phyloP scores from a whole-genome alignment of 1,139 yeast genomes.

The Blastobotrys serpentis region DNA sequence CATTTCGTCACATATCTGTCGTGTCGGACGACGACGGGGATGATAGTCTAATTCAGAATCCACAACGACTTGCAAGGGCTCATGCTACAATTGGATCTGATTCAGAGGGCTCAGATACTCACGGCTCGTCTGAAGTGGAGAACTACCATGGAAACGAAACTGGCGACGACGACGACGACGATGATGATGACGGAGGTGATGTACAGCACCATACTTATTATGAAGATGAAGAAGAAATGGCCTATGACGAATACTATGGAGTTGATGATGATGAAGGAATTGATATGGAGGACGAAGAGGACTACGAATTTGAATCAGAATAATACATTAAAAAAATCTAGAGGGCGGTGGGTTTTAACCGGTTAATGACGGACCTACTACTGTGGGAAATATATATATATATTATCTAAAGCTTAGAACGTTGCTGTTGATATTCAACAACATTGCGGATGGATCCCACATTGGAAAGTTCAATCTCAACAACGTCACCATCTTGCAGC shows the following conservation, averaged over 20 bases:
- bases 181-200: neutral
- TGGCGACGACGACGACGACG: conserved; percentile 13
- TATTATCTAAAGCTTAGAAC: conserved; percentile 6
- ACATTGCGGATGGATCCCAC: conserved; percentile 48
- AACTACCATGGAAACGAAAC: neutral
- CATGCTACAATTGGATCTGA: neutral
- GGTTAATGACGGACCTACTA: neutral
- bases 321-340: neutral
- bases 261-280: neutral
- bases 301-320: neutral
- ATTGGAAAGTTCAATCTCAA: conserved; percentile 44
- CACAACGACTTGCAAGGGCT: neutral
- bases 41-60: neutral
- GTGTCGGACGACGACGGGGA: conserved; percentile 5
- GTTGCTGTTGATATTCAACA: conserved; percentile 35
- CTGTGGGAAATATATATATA: neutral
- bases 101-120: no score
- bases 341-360: neutral
- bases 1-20: neutral
- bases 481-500: conserved; percentile 49
- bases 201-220: neutral
- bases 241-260: conserved; percentile 12
- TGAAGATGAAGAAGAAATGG: no score
- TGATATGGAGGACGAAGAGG: conserved; percentile 6
- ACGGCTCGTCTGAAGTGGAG: no score